phyloP scores from a whole-genome alignment of 2,329 filamentous ascomycete species.

The Epichloe hybrida region DNA sequence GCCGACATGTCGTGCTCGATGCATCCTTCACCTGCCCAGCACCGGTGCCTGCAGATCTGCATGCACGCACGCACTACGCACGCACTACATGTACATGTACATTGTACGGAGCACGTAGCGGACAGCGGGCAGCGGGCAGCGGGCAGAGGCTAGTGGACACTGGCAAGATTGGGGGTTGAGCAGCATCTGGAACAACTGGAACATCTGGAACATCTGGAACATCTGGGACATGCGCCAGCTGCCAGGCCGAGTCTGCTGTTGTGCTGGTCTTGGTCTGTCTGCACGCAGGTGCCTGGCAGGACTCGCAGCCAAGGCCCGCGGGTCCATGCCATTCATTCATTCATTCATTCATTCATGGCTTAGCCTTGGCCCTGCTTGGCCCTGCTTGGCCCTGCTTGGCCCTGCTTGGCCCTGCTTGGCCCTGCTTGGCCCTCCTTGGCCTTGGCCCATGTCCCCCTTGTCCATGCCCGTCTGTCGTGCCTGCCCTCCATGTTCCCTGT shows the following conservation, averaged over 20 bases:
- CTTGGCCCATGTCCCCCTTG: neutral
- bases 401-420: too few relatives aligned
- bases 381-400: too few relatives aligned
- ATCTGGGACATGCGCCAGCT: neutral
- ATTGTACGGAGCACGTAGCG: too few relatives aligned
- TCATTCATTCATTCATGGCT: too few relatives aligned
- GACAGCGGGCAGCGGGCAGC: neutral
- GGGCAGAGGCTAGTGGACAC: neutral
- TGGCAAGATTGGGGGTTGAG: neutral
- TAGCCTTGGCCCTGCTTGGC: too few relatives aligned
- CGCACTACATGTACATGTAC: too few relatives aligned
- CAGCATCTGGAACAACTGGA: neutral
- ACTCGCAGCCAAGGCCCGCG: neutral
- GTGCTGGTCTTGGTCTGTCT: too few relatives aligned
- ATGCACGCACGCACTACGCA: neutral
- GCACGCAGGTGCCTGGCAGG: too few relatives aligned
- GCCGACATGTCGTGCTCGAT: neutral
- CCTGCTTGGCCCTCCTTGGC: neutral
- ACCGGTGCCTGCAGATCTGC: neutral
- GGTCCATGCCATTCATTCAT: too few relatives aligned
- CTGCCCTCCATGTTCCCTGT: neutral
- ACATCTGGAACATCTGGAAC: neutral
- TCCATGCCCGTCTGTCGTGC: neutral
- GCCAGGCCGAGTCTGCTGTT: too few relatives aligned
- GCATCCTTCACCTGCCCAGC: neutral